A percentile compares a stretch with the other conserved stretches of the same genome.
These are phyloP conservation scores for Pichia manshurica DNA, from an alignment of 805 yeast species.

Conservation along the genomic window DNA sequence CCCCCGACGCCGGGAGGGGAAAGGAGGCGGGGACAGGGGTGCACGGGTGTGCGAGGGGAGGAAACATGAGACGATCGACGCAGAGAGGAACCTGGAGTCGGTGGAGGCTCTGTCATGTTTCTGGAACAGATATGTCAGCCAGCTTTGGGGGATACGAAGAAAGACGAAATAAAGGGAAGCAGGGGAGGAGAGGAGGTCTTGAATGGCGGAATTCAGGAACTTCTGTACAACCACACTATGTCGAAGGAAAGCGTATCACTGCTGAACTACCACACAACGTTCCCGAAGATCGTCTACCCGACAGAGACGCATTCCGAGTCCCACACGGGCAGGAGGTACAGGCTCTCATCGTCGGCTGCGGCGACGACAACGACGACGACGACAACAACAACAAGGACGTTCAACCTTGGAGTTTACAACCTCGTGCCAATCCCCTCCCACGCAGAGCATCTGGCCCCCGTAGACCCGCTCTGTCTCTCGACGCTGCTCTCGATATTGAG, in stretches of 20 bases:
- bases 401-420: slow-evolving; percentile 52
- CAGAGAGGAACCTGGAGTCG: too few relatives aligned
- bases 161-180: too few relatives aligned
- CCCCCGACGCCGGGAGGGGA: too few relatives aligned
- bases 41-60: too few relatives aligned
- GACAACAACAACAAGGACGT: slow-evolving; percentile 20
- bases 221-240: too few relatives aligned
- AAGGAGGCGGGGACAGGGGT: too few relatives aligned
- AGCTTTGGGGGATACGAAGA: too few relatives aligned
- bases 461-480: slow-evolving; percentile 52
- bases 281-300: slow-evolving; percentile 4
- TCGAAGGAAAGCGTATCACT: background rate
- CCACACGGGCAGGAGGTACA: slow-evolving; percentile 1
- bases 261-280: slow-evolving; percentile 2
- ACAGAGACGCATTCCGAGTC: slow-evolving; percentile 3
- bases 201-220: too few relatives aligned
- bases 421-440: slow-evolving; percentile 17
- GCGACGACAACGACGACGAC: background rate
- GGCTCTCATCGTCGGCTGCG: background rate
- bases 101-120: too few relatives aligned
- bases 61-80: too few relatives aligned
- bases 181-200: too few relatives aligned
- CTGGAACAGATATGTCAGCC: background rate
- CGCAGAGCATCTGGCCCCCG: slow-evolving; percentile 37
- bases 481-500: slow-evolving; percentile 1